Conservation (phyloP, 2,329 filamentous ascomycete genomes). For the Hymenotorrendiella dingleyae region DNA sequence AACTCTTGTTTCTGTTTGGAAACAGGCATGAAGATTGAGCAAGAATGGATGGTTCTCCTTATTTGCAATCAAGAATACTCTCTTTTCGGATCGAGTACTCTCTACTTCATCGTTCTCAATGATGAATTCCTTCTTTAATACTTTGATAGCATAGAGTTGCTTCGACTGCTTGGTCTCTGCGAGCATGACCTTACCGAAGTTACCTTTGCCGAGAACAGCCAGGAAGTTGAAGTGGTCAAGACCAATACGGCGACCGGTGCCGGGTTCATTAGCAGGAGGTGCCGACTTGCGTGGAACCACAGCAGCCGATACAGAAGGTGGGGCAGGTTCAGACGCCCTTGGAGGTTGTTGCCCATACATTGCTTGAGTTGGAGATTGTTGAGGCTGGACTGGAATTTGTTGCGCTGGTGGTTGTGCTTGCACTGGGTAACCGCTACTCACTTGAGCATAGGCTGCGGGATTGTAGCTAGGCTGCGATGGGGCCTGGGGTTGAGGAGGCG, state of each 20-base stretch:
- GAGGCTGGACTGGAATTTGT: conserved; percentile 17
- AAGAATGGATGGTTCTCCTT: conserved; percentile 95
- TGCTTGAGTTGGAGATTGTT: conserved; percentile 28
- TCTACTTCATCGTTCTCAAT: conserved; percentile 99
- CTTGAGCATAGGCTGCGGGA: conserved; percentile 67
- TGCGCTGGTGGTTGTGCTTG: conserved; percentile 19
- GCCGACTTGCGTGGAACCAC: conserved; percentile 47
- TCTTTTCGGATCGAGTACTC: conserved; percentile 94
- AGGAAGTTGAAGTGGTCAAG: conserved; percentile 99
- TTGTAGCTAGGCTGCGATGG: conserved; percentile 64
- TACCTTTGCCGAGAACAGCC: conserved; percentile 95
- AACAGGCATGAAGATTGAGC: conserved; percentile 91
- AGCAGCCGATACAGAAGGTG: conserved; percentile 28
- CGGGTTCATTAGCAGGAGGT: conserved; percentile 64
- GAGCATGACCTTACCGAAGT: conserved; percentile 99
- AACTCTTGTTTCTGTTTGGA: conserved; percentile 96
- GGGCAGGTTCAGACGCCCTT: conserved; percentile 24
- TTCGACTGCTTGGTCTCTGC: conserved; percentile 92
- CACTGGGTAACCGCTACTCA: conserved; percentile 44
- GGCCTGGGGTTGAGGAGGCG: conserved; percentile 32
- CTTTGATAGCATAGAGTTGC: conserved; percentile 95
- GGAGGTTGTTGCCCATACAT: conserved; percentile 27
- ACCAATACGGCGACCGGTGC: conserved; percentile 79
- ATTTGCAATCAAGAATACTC: conserved; percentile 94
- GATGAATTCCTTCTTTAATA: conserved; percentile 99